Percentiles rank a stretch among this genome's conserved stretches.
These are phyloP conservation scores for Chaetomium fimeti DNA, from an alignment of 495 filamentous ascomycete species.

Conservation along the genomic window DNA sequence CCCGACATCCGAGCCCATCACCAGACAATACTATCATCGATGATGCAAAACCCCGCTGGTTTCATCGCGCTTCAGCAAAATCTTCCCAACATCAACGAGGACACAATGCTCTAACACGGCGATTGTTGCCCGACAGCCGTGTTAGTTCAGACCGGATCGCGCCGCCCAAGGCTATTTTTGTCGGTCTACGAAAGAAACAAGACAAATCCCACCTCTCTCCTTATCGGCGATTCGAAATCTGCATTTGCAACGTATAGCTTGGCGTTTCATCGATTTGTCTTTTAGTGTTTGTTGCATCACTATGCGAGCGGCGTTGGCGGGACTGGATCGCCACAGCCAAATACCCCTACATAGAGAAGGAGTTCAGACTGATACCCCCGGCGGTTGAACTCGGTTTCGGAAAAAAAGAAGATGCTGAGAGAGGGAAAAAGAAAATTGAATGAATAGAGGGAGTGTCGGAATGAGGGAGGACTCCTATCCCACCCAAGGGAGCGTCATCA, in stretches of 20 bases:
- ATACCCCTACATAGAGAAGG: conserved; percentile 33
- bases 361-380: conserved; percentile 33
- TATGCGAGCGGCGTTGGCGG: conserved; percentile 20
- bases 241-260: conserved; percentile 32
- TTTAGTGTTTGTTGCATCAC: conserved; percentile 28
- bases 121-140: not conserved
- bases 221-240: conserved; percentile 19
- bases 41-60: conserved; percentile 39
- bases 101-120: conserved; percentile 40
- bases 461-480: not conserved
- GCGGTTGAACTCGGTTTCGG: conserved; percentile 17
- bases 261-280: conserved; percentile 27
- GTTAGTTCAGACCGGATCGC: not conserved
- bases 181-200: not conserved
- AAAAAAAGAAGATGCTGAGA: not conserved
- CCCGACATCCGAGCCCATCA: conserved; percentile 41
- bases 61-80: conserved; percentile 35
- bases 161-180: not conserved
- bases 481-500: not conserved
- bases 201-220: conserved; percentile 5
- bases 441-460: not conserved
- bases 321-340: conserved; percentile 23
- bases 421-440: not conserved
- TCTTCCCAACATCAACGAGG: conserved; percentile 51
- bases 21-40: conserved; percentile 40